Evolutionary conservation across 2,329 filamentous ascomycete species (phyloP), one percentile per base, ranked within the genome.

Genomic region (Stylonectria norvegica): DNA sequence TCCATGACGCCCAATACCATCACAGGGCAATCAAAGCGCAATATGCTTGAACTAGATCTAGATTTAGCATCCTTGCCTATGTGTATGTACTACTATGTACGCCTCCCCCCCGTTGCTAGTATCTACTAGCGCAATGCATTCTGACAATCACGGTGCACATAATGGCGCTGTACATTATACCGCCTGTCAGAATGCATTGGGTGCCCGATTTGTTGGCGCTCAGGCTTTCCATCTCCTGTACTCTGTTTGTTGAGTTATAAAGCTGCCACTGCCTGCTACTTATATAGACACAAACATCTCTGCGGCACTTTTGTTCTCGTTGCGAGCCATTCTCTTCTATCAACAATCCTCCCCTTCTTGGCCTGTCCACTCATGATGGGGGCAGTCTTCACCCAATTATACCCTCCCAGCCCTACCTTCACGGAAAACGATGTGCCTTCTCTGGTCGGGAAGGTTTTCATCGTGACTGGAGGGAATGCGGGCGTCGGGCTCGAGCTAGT

Each of bases 401-500:
- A 25, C 16, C 34, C 34, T 4, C 20, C 5, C 5, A 25, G 12
- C 16, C 34, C 34, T 10, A 27, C 34, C 34, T 36, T 36, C 20
- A 36, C 34, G 8, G 34, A 27, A 16, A 17, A 27, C 14, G 27
- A 15, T 20, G n/a, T 20, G 6, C 34, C 34, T 16, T 36, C 14
- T 9, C 20, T 36, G 4, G 22, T 16, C 4, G 34, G 34, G 9
- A 36, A 64, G 57, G 70, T 75, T 28, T 70, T 65, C 59, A 68
- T 78, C 39, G 66, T 78, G 5, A 78, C 51, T 8, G 51, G 51
- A 34, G 43, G 48, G 36, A 54, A 53, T 41, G 46, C 45, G 5
- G 51, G 51, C 71, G 62, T 75, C 8, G 73, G 73, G 12, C 63
- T 66, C 31, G 70, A 75, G 45, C 62, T 77, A n/a, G 61, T 58